Percentiles rank a stretch among this genome's conserved stretches.
phyloP scores from a whole-genome alignment of 2,329 filamentous ascomycete species.

The Diaporthe nobilis region DNA sequence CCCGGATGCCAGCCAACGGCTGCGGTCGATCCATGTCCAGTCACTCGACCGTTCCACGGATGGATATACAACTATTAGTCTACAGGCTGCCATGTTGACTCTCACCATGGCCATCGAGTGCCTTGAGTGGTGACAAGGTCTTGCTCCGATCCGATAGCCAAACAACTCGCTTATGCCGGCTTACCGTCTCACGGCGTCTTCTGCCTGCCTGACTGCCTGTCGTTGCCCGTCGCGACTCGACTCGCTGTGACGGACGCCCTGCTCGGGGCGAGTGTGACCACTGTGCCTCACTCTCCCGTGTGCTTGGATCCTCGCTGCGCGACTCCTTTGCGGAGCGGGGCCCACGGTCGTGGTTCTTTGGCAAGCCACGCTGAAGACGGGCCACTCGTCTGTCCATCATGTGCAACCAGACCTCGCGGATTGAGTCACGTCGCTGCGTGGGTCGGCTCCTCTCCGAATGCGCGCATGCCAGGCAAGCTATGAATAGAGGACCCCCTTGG shows the following conservation, averaged over 20 bases:
- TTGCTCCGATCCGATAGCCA: slow-evolving; percentile 10
- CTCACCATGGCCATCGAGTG: not conserved
- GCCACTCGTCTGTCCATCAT: slow-evolving; percentile 12
- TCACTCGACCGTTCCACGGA: not conserved
- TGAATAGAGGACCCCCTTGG: slow-evolving; percentile 33
- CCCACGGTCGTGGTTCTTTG: slow-evolving; percentile 9
- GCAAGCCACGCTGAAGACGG: slow-evolving; percentile 25
- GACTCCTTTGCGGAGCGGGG: slow-evolving; percentile 1
- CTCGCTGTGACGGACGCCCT: slow-evolving; percentile 13
- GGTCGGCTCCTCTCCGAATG: slow-evolving; percentile 27
- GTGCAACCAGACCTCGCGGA: slow-evolving; percentile 29
- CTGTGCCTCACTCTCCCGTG: slow-evolving; percentile 2
- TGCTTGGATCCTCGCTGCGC: slow-evolving; percentile 8
- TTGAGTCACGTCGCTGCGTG: slow-evolving; percentile 26
- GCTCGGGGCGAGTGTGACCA: not conserved
- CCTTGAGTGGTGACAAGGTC: not conserved
- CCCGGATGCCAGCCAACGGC: slow-evolving; percentile 11
- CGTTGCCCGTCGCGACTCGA: not conserved
- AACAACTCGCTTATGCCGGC: slow-evolving; percentile 24
- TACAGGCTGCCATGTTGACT: slow-evolving; percentile 14
- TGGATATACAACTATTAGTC: not conserved
- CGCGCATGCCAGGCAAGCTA: slow-evolving; percentile 26
- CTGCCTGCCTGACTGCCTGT: not conserved
- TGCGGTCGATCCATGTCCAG: not conserved
- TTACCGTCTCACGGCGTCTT: slow-evolving; percentile 32